Evolutionary conservation across 2,329 filamentous ascomycete genomes (phyloP).

Genomic region (Microsporum ferrugineum): DNA sequence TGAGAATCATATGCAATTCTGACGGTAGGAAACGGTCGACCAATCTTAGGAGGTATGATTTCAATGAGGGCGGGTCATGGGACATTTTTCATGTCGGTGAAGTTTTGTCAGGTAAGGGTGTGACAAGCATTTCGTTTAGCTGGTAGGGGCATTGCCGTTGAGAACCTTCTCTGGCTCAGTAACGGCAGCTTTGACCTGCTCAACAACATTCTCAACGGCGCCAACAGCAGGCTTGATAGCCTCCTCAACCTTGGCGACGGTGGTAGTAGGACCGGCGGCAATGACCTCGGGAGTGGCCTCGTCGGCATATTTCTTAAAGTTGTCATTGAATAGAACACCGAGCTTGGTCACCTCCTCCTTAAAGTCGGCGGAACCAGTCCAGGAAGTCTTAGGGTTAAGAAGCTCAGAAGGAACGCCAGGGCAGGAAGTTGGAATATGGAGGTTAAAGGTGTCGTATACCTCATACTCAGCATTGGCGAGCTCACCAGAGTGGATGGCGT

Average conservation of each 20-base stretch:
- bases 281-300: conserved; percentile 72
- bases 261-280: conserved; percentile 36
- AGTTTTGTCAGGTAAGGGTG: background rate
- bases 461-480: conserved; percentile 89
- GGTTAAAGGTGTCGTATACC: conserved; percentile 92
- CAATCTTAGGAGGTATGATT: background rate
- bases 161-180: background rate
- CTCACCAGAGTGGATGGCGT: conserved; percentile 94
- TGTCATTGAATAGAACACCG: conserved; percentile 79
- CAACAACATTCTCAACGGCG: background rate
- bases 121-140: background rate
- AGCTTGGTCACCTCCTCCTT: conserved; percentile 81
- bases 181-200: background rate
- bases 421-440: conserved; percentile 87
- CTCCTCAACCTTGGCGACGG: background rate
- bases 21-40: background rate
- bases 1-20: background rate
- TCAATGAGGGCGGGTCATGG: background rate
- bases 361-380: conserved; percentile 78
- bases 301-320: conserved; percentile 90
- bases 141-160: background rate
- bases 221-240: background rate
- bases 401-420: conserved; percentile 80
- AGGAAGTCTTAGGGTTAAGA: conserved; percentile 86
- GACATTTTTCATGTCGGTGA: background rate